phyloP scores from a whole-genome alignment of 129 eudicot genomes.

The Logfia minima region DNA sequence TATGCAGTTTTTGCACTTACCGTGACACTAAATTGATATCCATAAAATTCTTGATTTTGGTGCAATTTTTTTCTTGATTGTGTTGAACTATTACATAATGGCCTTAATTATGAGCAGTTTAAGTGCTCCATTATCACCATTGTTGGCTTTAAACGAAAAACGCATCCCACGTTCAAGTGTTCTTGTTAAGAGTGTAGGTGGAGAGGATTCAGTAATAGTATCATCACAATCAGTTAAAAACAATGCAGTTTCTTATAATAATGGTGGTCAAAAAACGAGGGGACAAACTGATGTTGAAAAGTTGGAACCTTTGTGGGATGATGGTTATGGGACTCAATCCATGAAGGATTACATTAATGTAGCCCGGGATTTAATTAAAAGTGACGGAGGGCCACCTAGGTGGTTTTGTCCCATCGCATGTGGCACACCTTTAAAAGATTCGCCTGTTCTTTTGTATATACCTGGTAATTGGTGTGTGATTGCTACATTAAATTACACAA shows the following conservation, averaged over 20 bases:
- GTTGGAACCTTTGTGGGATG: constrained; percentile 82
- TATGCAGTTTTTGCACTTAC: constrained; percentile 14
- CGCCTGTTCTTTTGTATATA: constrained; percentile 68
- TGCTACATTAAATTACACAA: not conserved
- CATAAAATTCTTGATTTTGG: not conserved
- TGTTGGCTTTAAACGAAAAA: constrained; percentile 28
- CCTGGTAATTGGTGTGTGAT: constrained; percentile 55
- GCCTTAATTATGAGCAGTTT: constrained; percentile 2
- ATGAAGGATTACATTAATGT: constrained; percentile 66
- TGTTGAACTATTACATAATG: constrained; percentile 8
- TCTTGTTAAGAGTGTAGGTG: constrained; percentile 37
- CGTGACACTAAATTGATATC: not conserved
- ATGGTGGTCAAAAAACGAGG: constrained; percentile 12
- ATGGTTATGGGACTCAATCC: constrained; percentile 67
- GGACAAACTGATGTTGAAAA: constrained; percentile 20
- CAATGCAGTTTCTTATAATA: constrained; percentile 33
- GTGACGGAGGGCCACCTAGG: constrained; percentile 65
- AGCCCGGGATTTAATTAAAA: constrained; percentile 52
- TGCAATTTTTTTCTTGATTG: not conserved
- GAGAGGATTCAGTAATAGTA: constrained; percentile 31
- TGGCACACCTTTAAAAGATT: constrained; percentile 52
- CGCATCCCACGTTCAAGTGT: constrained; percentile 31
- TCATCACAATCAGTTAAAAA: constrained; percentile 32
- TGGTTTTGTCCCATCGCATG: constrained; percentile 71
- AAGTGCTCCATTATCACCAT: constrained; percentile 31